Conservation (phyloP, 2,329 filamentous ascomycete species). For the Arthrobotrys musiformis region DNA sequence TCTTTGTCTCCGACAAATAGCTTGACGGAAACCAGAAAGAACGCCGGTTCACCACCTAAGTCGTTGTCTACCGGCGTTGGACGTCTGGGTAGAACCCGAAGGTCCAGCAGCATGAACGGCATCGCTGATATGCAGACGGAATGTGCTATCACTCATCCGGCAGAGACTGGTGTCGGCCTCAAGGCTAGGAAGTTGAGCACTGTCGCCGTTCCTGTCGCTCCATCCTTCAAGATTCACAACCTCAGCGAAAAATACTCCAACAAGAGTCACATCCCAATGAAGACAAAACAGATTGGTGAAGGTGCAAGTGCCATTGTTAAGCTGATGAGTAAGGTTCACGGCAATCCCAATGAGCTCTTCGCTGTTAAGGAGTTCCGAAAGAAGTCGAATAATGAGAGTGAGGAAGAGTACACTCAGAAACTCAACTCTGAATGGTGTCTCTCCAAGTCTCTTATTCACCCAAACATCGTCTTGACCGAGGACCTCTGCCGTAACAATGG, state of each 20-base stretch:
- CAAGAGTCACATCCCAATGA: slow-evolving; percentile 66
- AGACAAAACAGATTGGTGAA: slow-evolving; percentile 76
- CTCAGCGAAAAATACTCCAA: slow-evolving; percentile 76
- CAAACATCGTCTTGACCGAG: slow-evolving; percentile 85
- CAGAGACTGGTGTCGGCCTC: slow-evolving; percentile 77
- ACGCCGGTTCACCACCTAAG: slow-evolving; percentile 51
- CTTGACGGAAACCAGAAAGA: slow-evolving; percentile 61
- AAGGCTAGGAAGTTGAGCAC: slow-evolving; percentile 82
- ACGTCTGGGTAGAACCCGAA: slow-evolving; percentile 60
- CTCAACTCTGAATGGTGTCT: slow-evolving; percentile 92
- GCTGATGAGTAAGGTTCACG: slow-evolving; percentile 77
- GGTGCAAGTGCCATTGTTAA: slow-evolving; percentile 85
- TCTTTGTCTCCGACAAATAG: slow-evolving; percentile 68
- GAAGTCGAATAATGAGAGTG: slow-evolving; percentile 75
- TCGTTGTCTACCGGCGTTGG: slow-evolving; percentile 56
- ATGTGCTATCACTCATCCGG: slow-evolving; percentile 66
- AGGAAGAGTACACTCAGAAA: slow-evolving; percentile 83
- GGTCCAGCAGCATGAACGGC: slow-evolving; percentile 67
- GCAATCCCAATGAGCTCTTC: slow-evolving; percentile 73
- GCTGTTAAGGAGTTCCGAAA: slow-evolving; percentile 89
- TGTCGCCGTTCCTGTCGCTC: slow-evolving; percentile 74
- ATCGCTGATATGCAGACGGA: slow-evolving; percentile 60
- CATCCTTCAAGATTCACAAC: slow-evolving; percentile 71
- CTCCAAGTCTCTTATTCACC: slow-evolving; percentile 83
- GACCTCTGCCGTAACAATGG: slow-evolving; percentile 76